Conservation (phyloP, 2,329 filamentous ascomycete genomes). For the Arthrobotrys entomopaga region DNA sequence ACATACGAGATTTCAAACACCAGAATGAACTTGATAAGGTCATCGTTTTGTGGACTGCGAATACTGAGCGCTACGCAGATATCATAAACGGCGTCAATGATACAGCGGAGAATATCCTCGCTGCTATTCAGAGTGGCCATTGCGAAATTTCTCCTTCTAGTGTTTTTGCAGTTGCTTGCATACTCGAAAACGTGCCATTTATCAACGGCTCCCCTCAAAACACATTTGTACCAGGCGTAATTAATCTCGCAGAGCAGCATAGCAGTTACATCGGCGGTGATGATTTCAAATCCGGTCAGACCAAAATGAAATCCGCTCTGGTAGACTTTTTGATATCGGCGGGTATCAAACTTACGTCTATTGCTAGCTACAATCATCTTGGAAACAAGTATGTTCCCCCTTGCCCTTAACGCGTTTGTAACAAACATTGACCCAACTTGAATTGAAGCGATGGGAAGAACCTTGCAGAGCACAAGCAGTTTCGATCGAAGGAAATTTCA, state of each 20-base stretch:
- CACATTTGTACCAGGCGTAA: conserved; percentile 93
- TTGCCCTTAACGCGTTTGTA: background rate
- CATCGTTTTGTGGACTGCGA: conserved; percentile 97
- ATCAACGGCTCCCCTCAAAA: conserved; percentile 99
- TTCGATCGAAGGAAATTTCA: conserved; percentile 99
- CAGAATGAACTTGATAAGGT: conserved; percentile 89
- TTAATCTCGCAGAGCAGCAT: conserved; percentile 87
- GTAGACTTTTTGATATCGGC: conserved; percentile 99
- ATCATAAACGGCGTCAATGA: conserved; percentile 90
- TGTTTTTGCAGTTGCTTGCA: conserved; percentile 92
- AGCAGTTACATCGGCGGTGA: conserved; percentile 93
- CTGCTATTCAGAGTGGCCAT: conserved; percentile 85
- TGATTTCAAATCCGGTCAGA: conserved; percentile 99
- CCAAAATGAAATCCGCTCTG: conserved; percentile 99
- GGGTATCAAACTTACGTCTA: conserved; percentile 97
- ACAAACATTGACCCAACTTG: background rate
- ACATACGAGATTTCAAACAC: conserved; percentile 94
- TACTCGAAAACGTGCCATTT: conserved; percentile 89
- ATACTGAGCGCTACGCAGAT: conserved; percentile 96
- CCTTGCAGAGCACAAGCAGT: conserved; percentile 95
- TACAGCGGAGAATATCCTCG: conserved; percentile 91
- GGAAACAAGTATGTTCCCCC: conserved; percentile 77
- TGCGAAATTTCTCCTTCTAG: conserved; percentile 94
- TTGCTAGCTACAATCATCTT: conserved; percentile 98
- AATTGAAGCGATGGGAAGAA: conserved; percentile 82